Conservation (phyloP, 2,329 filamentous ascomycete genomes). For the Corinectria fuckeliana region DNA sequence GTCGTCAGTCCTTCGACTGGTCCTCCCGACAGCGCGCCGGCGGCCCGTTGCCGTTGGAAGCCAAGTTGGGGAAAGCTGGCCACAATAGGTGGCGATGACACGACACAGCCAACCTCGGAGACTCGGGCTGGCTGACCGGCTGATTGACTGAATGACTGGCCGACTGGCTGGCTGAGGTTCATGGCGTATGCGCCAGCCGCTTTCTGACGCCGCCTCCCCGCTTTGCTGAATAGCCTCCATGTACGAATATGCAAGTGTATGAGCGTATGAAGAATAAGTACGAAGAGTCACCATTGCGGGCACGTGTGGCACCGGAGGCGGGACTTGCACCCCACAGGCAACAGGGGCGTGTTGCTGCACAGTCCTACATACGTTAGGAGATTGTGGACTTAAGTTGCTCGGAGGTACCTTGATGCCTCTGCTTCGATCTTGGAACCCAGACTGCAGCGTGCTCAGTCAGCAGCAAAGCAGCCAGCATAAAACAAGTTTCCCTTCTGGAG, state of each 20-base stretch:
- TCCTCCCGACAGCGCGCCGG: slow-evolving; percentile 5
- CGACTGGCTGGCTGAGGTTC: neutral
- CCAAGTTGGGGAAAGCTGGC: neutral
- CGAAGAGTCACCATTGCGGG: slow-evolving; percentile 17
- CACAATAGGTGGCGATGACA: slow-evolving; percentile 1
- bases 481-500: neutral
- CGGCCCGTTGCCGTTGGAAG: slow-evolving; percentile 10
- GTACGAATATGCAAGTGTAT: slow-evolving; percentile 2
- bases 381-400: no score
- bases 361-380: no score
- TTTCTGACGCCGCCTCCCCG: slow-evolving; percentile 24
- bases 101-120: neutral
- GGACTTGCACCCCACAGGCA: slow-evolving; percentile 18
- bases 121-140: neutral
- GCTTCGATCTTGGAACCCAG: neutral
- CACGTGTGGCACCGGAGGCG: slow-evolving; percentile 22
- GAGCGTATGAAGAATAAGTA: slow-evolving; percentile 1
- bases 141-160: neutral
- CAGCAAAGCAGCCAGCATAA: neutral
- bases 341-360: slow-evolving; percentile 7
- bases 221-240: slow-evolving; percentile 26
- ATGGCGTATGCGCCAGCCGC: slow-evolving; percentile 23
- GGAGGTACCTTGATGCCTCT: slow-evolving; percentile 8
- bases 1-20: neutral
- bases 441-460: slow-evolving; percentile 7